A percentile compares a stretch with the other conserved stretches of the same genome.
phyloP scores from a whole-genome alignment of 108 stramenopile species.

The Pseudonitzschia multiseries region DNA sequence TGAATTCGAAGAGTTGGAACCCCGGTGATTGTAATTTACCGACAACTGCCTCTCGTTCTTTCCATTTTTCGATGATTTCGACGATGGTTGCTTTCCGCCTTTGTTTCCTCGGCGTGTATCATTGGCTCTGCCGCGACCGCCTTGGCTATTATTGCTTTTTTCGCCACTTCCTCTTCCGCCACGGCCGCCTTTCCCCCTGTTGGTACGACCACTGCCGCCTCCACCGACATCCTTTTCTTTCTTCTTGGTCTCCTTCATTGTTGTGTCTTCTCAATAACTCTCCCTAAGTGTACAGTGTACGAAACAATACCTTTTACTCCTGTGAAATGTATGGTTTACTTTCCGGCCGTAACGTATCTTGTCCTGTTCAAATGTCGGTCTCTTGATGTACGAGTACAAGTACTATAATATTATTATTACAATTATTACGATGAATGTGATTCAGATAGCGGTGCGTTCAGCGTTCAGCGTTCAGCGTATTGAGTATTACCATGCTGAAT shows the following conservation, averaged over 20 bases:
- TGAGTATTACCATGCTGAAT: too few species aligned
- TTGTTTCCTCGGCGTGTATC: neutral
- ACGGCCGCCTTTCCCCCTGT: neutral
- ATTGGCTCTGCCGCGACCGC: neutral
- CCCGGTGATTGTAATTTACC: neutral
- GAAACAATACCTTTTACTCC: neutral
- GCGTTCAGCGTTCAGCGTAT: too few species aligned
- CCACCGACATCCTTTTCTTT: neutral
- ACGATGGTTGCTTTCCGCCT: constrained; percentile 1
- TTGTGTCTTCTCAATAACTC: constrained; percentile 3
- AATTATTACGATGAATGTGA: too few species aligned
- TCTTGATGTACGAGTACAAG: too few species aligned
- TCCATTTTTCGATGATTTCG: neutral
- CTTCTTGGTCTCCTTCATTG: constrained; percentile 13
- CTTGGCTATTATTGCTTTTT: neutral
- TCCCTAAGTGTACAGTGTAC: too few species aligned
- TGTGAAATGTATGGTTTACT: too few species aligned
- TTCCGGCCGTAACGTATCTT: too few species aligned
- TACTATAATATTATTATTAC: too few species aligned
- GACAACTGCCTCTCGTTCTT: neutral
- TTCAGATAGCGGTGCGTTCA: too few species aligned
- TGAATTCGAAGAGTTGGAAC: constrained; percentile 9
- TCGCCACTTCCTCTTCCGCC: neutral
- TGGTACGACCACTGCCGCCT: neutral
- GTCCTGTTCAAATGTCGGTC: too few species aligned